A percentile compares a stretch with the other conserved stretches of the same genome.
These are phyloP conservation scores for Chamaecrista fasciculata DNA, from an alignment of 306 rosid species.

Conservation along the genomic window DNA sequence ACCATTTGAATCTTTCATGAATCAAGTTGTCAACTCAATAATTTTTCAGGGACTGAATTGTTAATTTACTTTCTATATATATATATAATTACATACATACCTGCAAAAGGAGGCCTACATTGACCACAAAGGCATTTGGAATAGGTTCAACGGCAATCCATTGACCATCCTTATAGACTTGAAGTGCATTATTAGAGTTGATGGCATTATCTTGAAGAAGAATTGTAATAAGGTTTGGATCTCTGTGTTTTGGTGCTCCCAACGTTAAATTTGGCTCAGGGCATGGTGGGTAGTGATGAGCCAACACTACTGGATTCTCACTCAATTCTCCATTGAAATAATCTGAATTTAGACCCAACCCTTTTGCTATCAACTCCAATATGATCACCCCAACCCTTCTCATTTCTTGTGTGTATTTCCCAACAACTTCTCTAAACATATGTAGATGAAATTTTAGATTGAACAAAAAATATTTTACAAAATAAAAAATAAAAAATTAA, in stretches of 20 bases:
- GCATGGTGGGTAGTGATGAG: constrained; percentile 69
- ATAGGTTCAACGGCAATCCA: constrained; percentile 52
- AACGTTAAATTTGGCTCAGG: constrained; percentile 66
- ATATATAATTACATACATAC: background rate
- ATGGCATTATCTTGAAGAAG: constrained; percentile 43
- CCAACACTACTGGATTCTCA: constrained; percentile 39
- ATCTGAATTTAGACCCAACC: constrained; percentile 40
- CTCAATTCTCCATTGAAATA: constrained; percentile 40
- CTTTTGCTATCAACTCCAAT: constrained; percentile 51
- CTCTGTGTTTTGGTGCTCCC: constrained; percentile 55
- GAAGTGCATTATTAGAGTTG: constrained; percentile 41
- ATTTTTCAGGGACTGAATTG: too few species aligned
- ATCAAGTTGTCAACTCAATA: too few species aligned
- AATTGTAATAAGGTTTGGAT: constrained; percentile 62
- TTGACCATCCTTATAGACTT: constrained; percentile 43
- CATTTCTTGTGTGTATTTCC: constrained; percentile 35
- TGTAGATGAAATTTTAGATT: too few species aligned
- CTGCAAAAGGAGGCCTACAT: constrained; percentile 41
- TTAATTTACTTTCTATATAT: too few species aligned
- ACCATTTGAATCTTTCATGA: too few species aligned
- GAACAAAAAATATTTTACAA: too few species aligned
- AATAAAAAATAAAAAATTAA: too few species aligned
- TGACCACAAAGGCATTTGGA: constrained; percentile 46
- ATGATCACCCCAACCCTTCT: constrained; percentile 38
- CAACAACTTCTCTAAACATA: constrained; percentile 47